Evolutionary conservation across 345 rosid genomes (phyloP).

Genomic region (Eucalyptus marginata): DNA sequence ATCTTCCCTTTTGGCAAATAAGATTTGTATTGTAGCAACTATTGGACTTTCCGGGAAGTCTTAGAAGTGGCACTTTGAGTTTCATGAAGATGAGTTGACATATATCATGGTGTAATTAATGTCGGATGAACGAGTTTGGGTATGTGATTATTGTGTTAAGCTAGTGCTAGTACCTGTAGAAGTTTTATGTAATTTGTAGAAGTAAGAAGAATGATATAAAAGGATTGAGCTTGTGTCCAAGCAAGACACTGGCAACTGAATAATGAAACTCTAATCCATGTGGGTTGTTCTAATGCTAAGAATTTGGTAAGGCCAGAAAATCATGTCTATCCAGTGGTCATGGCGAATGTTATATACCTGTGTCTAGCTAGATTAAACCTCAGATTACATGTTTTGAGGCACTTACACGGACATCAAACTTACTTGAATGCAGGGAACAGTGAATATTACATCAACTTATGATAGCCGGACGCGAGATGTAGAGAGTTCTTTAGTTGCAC

Average conservation of each 20-base stretch:
- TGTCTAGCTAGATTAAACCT: neutral
- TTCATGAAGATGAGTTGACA: neutral
- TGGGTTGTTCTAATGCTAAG: neutral
- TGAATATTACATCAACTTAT: conserved; percentile 72
- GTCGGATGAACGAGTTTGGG: neutral
- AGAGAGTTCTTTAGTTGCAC: conserved; percentile 73
- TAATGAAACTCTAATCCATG: neutral
- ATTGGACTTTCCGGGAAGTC: neutral
- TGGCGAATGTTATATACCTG: neutral
- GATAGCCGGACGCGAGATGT: conserved; percentile 62
- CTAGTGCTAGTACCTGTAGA: neutral
- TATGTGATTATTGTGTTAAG: neutral
- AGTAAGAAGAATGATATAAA: neutral
- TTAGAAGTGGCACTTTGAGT: neutral
- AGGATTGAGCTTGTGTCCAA: neutral
- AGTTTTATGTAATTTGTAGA: neutral
- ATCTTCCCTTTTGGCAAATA: neutral
- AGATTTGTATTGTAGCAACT: neutral
- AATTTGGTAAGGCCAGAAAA: neutral
- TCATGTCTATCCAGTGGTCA: neutral
- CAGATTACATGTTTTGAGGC: neutral
- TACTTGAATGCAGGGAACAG: conserved; percentile 36
- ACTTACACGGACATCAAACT: neutral
- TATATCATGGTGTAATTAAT: neutral
- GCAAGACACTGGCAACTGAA: neutral